Evolutionary conservation across 129 eudicot genomes (phyloP), one percentile per base, ranked within the genome.

Genomic region (Flaveria bidentis): DNA sequence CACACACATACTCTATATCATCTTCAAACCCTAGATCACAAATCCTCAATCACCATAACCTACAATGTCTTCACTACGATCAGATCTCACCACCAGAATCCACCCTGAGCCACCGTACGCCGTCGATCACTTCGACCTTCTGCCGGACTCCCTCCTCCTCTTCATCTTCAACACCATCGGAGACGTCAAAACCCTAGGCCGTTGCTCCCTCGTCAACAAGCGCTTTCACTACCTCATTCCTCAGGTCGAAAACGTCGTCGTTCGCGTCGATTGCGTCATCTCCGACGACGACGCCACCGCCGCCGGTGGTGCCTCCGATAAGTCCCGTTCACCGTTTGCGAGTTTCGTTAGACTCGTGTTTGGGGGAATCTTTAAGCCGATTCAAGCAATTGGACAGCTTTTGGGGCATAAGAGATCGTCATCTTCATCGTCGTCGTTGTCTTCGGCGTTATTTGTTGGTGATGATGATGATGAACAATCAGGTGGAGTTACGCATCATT

Each of bases 201-300:
- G 93, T 0, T 92, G 96, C 82, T 86, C 81, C 77, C 81, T 83
- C 26, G 96, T 92, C 36, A 85, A 91, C 11, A 80, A 79, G 25
- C 65, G 96, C 9, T 92, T 92, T 52, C 88, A 87, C 15, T 5
- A 78, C 25, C 89, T 92, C 2, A 84, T 92, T 46, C 97, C 97
- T 13, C 91, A 89, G 25, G 97, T 92, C 44, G 89, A 92, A 18
- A 84, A 86, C 74, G 87, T 87, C 72, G 72, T 89, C 20, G 96
- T 92, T 17, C 87, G 91, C 1, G 97, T 92, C 58, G 97, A 92
- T 52, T 92, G 96, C 73, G 97, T 92, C 7, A 86, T 92, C 73
- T 89, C 96, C 84, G 93, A 89, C 58, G 91, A 92, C 49, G 97
- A 87, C 12, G 50, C 84, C 81, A 30, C 42, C 1, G 44, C 83